Percentiles rank a stretch among this genome's conserved stretches.
Evolutionary conservation across 352 stramenopile species (phyloP).

Genomic region (Pythium biforme): DNA sequence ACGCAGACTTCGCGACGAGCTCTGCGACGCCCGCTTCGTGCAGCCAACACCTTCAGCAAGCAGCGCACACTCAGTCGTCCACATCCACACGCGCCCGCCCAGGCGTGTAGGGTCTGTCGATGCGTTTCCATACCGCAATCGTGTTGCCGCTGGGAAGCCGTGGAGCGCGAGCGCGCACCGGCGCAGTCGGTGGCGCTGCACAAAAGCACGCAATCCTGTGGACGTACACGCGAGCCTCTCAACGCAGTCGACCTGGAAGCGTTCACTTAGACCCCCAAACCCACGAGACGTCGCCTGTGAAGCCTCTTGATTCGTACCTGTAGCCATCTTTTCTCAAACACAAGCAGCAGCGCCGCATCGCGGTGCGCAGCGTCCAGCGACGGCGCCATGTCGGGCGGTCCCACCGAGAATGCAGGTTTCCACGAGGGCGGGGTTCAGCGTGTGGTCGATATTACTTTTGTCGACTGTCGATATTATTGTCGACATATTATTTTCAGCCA

Average conservation of each 20-base stretch:
- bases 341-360: slow-evolving; percentile 29
- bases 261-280: background rate
- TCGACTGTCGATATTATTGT: slow-evolving; percentile 4
- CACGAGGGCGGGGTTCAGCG: background rate
- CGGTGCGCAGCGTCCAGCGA: background rate
- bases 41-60: slow-evolving; percentile 19
- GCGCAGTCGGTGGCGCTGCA: slow-evolving; percentile 15
- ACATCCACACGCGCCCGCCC: background rate
- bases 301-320: slow-evolving; percentile 32
- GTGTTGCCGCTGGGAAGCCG: slow-evolving; percentile 7
- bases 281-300: too few species aligned
- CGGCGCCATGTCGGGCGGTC: background rate
- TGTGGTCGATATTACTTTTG: slow-evolving; percentile 18
- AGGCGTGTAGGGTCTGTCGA: too few species aligned
- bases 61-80: background rate
- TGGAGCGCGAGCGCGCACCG: slow-evolving; percentile 10
- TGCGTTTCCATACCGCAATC: slow-evolving; percentile 3
- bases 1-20: slow-evolving; percentile 18
- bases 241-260: slow-evolving; percentile 14
- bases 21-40: slow-evolving; percentile 12
- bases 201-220: background rate
- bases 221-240: slow-evolving; percentile 11
- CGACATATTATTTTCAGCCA: slow-evolving; percentile 17
- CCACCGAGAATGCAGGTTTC: too few species aligned
- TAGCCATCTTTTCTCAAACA: slow-evolving; percentile 41